Evolutionary conservation across 1,284 basidiomycete genomes (phyloP).

Genomic region (Kalmanozyma brasiliensis): DNA sequence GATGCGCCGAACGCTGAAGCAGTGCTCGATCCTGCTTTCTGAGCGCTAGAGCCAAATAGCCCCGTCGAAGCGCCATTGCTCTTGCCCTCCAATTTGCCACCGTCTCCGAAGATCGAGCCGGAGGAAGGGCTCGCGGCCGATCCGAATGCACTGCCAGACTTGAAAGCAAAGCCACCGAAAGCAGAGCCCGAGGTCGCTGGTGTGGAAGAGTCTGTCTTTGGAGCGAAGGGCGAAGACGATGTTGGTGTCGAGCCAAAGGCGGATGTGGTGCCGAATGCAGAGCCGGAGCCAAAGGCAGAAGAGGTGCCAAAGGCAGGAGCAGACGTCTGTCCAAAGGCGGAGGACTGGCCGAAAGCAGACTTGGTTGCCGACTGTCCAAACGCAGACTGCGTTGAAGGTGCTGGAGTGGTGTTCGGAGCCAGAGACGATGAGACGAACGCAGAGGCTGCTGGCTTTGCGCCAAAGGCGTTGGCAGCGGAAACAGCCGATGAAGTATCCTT

Average conservation of each 20-base stretch:
- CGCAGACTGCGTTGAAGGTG: slow-evolving; percentile 1
- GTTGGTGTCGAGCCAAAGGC: slow-evolving; percentile 47
- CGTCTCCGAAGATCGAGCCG: slow-evolving; percentile 35
- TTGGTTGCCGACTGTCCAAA: slow-evolving; percentile 32
- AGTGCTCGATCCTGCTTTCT: slow-evolving; percentile 5
- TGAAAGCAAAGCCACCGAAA: slow-evolving; percentile 44
- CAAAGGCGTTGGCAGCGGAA: slow-evolving; percentile 14
- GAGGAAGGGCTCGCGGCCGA: slow-evolving; percentile 14
- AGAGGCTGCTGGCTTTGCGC: slow-evolving; percentile 26
- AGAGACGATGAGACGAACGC: slow-evolving; percentile 24
- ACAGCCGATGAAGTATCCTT: slow-evolving; percentile 35
- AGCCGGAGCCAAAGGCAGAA: slow-evolving; percentile 55
- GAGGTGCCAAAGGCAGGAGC: slow-evolving; percentile 65
- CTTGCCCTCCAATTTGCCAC: slow-evolving; percentile 33
- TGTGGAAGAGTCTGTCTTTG: slow-evolving; percentile 11
- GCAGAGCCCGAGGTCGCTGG: slow-evolving; percentile 31
- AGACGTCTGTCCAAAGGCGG: slow-evolving; percentile 49
- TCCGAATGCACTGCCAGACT: slow-evolving; percentile 24
- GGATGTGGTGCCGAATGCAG: slow-evolving; percentile 37
- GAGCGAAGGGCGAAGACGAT: slow-evolving; percentile 23
- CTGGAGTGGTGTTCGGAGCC: slow-evolving; percentile 5
- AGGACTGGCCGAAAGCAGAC: slow-evolving; percentile 49
- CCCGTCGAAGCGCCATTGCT: slow-evolving; percentile 5
- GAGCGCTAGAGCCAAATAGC: slow-evolving; percentile 12
- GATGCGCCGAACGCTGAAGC: slow-evolving; percentile 26